These are phyloP conservation scores for Colletotrichum sansevieriae DNA, from an alignment of 2,329 filamentous ascomycete species.

Conservation along the genomic window DNA sequence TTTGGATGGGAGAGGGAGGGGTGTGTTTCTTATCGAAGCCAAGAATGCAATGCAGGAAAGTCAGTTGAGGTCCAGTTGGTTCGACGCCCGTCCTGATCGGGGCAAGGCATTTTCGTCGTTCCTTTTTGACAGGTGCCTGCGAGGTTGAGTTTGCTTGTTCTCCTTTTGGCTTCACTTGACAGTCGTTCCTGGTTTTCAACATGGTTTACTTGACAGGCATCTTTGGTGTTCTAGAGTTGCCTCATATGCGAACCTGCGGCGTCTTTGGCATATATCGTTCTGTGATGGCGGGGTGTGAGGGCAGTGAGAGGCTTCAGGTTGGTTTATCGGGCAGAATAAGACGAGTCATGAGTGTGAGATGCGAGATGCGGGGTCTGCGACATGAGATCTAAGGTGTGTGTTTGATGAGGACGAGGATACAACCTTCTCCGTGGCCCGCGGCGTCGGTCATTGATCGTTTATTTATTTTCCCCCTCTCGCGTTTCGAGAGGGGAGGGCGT, in stretches of 20 bases:
- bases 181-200: background rate
- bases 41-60: background rate
- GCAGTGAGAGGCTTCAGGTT: background rate
- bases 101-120: background rate
- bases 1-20: too few species aligned
- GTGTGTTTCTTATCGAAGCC: background rate
- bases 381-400: background rate
- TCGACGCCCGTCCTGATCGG: slow-evolving; percentile 6
- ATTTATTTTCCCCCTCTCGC: too few species aligned
- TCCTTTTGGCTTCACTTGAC: background rate
- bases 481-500: too few species aligned
- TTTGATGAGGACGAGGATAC: background rate
- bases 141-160: slow-evolving; percentile 10
- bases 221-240: background rate
- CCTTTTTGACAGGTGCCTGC: slow-evolving; percentile 12
- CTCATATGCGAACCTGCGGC: slow-evolving; percentile 4
- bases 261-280: background rate
- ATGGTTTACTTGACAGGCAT: background rate
- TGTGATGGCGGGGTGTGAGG: background rate
- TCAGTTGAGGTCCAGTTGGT: background rate
- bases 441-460: background rate
- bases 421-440: background rate
- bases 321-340: background rate
- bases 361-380: background rate
- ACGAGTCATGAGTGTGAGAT: background rate